These are phyloP conservation scores for Solanum neorickii DNA, from an alignment of 257 asterid species.

Conservation along the genomic window DNA sequence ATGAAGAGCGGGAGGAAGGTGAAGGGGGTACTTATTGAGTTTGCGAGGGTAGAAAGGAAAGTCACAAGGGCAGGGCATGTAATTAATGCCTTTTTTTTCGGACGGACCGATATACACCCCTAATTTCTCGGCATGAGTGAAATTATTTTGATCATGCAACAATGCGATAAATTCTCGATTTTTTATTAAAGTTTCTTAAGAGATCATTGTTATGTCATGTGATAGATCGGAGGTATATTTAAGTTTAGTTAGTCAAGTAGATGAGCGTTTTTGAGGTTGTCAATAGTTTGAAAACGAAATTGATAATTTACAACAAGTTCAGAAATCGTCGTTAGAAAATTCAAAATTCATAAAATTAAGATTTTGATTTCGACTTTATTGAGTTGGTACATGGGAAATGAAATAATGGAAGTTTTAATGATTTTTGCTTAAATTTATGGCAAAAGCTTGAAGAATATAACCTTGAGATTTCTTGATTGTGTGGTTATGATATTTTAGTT, in stretches of 20 bases:
- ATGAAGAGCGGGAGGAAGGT: constrained; percentile 26
- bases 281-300: no score
- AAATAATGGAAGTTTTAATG: not conserved
- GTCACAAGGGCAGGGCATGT: constrained; percentile 6
- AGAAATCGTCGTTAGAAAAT: no score
- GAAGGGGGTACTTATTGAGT: constrained; percentile 38
- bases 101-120: no score
- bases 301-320: no score
- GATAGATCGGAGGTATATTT: no score
- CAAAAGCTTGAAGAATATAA: not conserved
- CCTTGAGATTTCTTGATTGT: not conserved
- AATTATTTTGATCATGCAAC: no score
- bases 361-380: not conserved
- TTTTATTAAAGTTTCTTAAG: no score
- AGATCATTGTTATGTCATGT: no score
- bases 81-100: constrained; percentile 12
- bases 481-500: not conserved
- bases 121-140: no score
- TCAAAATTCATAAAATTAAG: not conserved
- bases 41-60: not conserved
- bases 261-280: no score
- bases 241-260: no score
- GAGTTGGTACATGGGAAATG: not conserved
- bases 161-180: no score
- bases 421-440: not conserved